Evolutionary conservation across 2,329 filamentous ascomycete species (phyloP).

Genomic region (Nemania sp.): DNA sequence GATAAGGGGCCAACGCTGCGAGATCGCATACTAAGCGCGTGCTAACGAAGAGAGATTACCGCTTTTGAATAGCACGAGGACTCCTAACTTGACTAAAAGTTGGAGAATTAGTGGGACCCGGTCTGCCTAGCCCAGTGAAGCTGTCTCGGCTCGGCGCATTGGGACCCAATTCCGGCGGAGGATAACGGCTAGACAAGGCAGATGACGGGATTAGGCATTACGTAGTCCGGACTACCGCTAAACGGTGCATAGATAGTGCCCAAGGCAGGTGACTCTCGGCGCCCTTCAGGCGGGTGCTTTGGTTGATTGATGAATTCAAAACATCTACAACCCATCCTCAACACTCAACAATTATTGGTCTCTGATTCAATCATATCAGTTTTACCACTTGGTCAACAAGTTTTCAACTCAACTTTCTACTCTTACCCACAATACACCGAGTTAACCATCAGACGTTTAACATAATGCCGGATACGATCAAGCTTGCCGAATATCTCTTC

Average conservation of each 20-base stretch:
- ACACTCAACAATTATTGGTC: background rate
- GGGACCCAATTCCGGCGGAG: slow-evolving; percentile 20
- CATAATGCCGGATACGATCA: slow-evolving; percentile 39
- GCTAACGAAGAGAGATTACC: background rate
- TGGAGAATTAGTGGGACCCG: slow-evolving; percentile 8
- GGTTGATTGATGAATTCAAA: background rate
- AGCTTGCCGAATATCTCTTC: slow-evolving; percentile 54
- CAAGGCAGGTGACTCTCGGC: background rate
- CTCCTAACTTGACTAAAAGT: background rate
- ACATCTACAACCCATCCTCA: background rate
- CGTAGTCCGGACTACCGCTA: slow-evolving; percentile 1
- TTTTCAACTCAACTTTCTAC: background rate
- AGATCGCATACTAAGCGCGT: background rate
- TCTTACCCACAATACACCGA: background rate
- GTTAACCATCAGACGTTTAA: background rate
- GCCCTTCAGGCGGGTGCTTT: background rate
- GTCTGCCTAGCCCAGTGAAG: background rate
- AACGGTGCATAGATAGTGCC: background rate
- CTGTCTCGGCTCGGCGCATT: slow-evolving; percentile 9
- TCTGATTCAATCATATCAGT: background rate
- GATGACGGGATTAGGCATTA: slow-evolving; percentile 25
- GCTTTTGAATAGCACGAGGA: background rate
- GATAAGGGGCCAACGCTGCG: background rate
- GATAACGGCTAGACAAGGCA: slow-evolving; percentile 33
- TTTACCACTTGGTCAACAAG: background rate